Percentiles rank a stretch among this genome's conserved stretches.
These are phyloP conservation scores for Penicillium goetzii DNA, from an alignment of 495 filamentous ascomycete species.

Conservation along the genomic window DNA sequence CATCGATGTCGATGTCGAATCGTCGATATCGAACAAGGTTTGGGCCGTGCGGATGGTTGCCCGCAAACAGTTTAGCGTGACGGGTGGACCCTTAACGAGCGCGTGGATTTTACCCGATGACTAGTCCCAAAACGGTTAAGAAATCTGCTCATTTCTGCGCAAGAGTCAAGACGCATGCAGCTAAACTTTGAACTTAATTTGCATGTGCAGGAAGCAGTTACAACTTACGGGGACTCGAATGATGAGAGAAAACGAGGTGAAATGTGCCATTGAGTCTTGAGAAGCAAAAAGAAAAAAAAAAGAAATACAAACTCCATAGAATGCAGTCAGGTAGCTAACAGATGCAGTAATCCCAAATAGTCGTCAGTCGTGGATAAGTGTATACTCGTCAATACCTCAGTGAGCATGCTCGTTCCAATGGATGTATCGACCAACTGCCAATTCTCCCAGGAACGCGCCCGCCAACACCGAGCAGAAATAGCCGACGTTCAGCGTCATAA, in stretches of 20 bases:
- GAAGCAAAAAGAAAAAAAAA: too few relatives aligned
- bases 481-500: slow-evolving; percentile 97
- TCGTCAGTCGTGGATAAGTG: slow-evolving; percentile 1
- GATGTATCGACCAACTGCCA: slow-evolving; percentile 73
- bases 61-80: background rate
- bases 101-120: background rate
- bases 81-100: slow-evolving; percentile 1
- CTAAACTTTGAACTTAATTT: background rate
- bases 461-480: slow-evolving; percentile 88
- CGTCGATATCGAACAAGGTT: slow-evolving; percentile 28
- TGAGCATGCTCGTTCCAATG: slow-evolving; percentile 38
- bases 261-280: background rate
- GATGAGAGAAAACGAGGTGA: background rate
- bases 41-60: slow-evolving; percentile 1
- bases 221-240: too few relatives aligned
- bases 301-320: background rate
- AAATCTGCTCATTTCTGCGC: slow-evolving; percentile 43
- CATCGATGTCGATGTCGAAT: slow-evolving; percentile 9
- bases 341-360: slow-evolving; percentile 3
- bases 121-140: slow-evolving; percentile 28
- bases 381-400: slow-evolving; percentile 14
- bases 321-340: background rate
- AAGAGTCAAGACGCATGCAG: slow-evolving; percentile 19
- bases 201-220: too few relatives aligned
- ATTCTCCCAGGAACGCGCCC: slow-evolving; percentile 82